Conservation (phyloP, 148 eudicot species). For the Rhododendron williamsianum region DNA sequence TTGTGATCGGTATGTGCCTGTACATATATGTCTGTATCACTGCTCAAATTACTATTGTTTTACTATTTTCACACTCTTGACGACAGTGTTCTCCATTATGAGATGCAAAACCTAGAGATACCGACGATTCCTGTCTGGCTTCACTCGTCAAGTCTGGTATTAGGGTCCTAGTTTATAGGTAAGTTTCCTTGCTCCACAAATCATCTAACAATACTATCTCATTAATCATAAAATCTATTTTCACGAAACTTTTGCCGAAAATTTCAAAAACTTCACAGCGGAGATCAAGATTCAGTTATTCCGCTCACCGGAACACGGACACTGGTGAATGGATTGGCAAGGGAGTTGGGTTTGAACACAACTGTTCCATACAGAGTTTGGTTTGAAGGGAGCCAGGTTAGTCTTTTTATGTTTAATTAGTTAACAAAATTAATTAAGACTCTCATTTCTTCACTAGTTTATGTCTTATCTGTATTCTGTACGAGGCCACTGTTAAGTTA, state of each 20-base stretch:
- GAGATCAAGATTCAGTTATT: slow-evolving; percentile 6
- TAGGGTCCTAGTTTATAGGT: slow-evolving; percentile 61
- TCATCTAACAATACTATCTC: not conserved
- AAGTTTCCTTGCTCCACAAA: not conserved
- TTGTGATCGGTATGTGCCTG: no score
- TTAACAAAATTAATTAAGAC: no score
- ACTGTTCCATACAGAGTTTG: slow-evolving; percentile 54
- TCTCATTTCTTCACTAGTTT: no score
- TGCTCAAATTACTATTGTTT: not conserved
- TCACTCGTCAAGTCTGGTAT: slow-evolving; percentile 41
- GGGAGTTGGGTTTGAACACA: slow-evolving; percentile 37
- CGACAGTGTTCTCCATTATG: slow-evolving; percentile 34
- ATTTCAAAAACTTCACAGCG: slow-evolving; percentile 13
- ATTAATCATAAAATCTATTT: not conserved
- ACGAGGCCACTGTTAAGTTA: no score
- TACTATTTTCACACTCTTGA: not conserved
- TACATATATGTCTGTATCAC: not conserved
- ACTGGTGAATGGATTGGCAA: slow-evolving; percentile 47
- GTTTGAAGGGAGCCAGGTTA: slow-evolving; percentile 61
- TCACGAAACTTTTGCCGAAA: not conserved
- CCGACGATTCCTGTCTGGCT: slow-evolving; percentile 39
- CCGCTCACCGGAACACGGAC: slow-evolving; percentile 52
- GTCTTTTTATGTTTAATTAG: not conserved
- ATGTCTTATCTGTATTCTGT: no score
- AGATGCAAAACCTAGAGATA: slow-evolving; percentile 39